A percentile compares a stretch with the other conserved stretches of the same genome.
These are phyloP conservation scores for Theobroma cacao DNA, from an alignment of 345 rosid genomes.

Conservation along the genomic window DNA sequence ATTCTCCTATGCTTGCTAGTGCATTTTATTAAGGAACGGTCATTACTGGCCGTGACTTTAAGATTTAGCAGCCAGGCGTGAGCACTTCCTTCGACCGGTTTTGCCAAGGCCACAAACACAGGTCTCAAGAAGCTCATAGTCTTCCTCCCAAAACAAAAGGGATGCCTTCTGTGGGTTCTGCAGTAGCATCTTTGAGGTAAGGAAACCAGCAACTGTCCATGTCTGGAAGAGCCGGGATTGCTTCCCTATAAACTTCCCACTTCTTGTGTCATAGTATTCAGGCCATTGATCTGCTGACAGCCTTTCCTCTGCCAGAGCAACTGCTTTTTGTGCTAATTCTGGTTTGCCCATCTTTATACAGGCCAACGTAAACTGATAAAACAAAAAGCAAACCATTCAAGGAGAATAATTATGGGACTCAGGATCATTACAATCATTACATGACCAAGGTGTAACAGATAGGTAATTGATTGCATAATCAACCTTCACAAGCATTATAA, in stretches of 20 bases:
- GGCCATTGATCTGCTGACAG: conserved; percentile 74
- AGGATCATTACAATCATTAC: background rate
- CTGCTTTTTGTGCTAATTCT: conserved; percentile 72
- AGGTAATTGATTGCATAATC: background rate
- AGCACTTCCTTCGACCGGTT: conserved; percentile 62
- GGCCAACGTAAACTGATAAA: conserved; percentile 77
- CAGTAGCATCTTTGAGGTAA: conserved; percentile 82
- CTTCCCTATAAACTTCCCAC: conserved; percentile 81
- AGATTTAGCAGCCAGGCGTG: conserved; percentile 49
- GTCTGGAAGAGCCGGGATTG: conserved; percentile 77
- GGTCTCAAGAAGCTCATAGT: conserved; percentile 78
- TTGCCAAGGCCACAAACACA: conserved; percentile 71
- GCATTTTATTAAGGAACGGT: background rate
- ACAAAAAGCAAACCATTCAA: background rate
- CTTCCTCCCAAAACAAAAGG: conserved; percentile 81
- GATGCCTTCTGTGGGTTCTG: conserved; percentile 85
- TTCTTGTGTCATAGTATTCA: conserved; percentile 78
- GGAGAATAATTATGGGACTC: background rate
- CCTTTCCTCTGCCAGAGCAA: conserved; percentile 68
- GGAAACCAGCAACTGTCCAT: conserved; percentile 84
- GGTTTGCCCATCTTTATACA: conserved; percentile 86
- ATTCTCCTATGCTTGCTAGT: background rate
- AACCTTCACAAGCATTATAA: background rate
- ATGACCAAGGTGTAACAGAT: background rate
- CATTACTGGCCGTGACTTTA: conserved; percentile 15